Conservation (phyloP, 1,284 basidiomycete species). For the Trichosporon sp. region DNA sequence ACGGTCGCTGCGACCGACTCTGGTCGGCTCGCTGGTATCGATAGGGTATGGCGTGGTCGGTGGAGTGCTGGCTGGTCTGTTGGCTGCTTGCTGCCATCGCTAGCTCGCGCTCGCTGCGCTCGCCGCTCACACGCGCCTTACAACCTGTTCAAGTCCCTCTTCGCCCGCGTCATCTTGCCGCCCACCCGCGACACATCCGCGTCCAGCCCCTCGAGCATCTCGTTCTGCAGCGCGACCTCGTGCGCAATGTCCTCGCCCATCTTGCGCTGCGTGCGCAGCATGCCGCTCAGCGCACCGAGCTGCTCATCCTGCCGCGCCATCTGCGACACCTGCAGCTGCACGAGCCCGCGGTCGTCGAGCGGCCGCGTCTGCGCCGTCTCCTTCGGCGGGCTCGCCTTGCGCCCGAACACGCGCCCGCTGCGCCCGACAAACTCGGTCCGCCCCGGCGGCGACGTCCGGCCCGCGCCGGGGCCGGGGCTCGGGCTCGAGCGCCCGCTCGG, state of each 20-base stretch:
- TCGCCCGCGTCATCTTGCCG: slow-evolving; percentile 69
- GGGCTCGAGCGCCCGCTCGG: not conserved
- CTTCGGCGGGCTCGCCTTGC: slow-evolving; percentile 54
- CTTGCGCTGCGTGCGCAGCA: slow-evolving; percentile 78
- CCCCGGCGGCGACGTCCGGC: not conserved
- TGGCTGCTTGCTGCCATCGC: not conserved
- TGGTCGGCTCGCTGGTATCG: too few species aligned
- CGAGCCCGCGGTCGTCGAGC: slow-evolving; percentile 72
- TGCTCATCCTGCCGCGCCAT: slow-evolving; percentile 81
- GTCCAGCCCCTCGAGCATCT: slow-evolving; percentile 74
- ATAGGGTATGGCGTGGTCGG: too few species aligned
- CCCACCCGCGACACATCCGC: slow-evolving; percentile 70
- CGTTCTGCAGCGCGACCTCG: slow-evolving; percentile 80
- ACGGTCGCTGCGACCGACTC: not conserved
- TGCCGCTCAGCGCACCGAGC: slow-evolving; percentile 69
- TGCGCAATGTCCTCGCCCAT: slow-evolving; percentile 81
- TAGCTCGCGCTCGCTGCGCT: not conserved
- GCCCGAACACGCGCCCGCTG: slow-evolving; percentile 66
- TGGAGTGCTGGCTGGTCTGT: too few species aligned
- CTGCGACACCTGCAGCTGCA: slow-evolving; percentile 72
- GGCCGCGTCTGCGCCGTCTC: slow-evolving; percentile 84
- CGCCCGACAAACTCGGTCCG: slow-evolving; percentile 14
- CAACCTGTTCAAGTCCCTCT: slow-evolving; percentile 69
- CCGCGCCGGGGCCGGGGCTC: not conserved
- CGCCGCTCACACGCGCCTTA: slow-evolving; percentile 12